Conservation (phyloP, 257 asterid species). For the Salvia splendens region DNA sequence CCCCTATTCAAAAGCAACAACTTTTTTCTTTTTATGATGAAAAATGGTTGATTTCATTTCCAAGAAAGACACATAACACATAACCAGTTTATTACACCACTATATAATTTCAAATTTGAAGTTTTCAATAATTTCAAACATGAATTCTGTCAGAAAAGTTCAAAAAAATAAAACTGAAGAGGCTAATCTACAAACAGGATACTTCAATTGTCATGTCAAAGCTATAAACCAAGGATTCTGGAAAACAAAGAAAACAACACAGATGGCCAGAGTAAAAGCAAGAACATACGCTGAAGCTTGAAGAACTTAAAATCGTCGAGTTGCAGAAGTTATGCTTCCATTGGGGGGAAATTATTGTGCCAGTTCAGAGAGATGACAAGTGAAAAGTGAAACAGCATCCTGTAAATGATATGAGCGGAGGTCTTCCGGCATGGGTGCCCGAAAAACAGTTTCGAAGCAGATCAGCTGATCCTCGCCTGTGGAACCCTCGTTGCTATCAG, state of each 20-base stretch:
- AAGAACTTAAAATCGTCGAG: neutral
- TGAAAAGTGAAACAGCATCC: constrained; percentile 71
- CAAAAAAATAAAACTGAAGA: neutral
- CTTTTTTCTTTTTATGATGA: no score
- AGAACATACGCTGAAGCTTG: constrained; percentile 15
- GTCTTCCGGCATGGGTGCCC: constrained; percentile 81
- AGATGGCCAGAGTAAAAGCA: neutral
- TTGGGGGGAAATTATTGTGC: constrained; percentile 31
- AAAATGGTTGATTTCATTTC: no score
- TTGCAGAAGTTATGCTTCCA: constrained; percentile 18
- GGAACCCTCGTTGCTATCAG: constrained; percentile 50
- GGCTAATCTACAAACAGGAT: constrained; percentile 26
- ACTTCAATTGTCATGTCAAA: constrained; percentile 22
- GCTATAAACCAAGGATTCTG: constrained; percentile 9
- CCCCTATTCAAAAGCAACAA: no score
- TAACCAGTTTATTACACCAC: no score
- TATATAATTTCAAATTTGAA: no score
- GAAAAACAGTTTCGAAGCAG: constrained; percentile 66
- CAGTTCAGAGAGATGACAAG: constrained; percentile 59
- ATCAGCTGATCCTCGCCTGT: constrained; percentile 60
- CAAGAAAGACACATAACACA: no score
- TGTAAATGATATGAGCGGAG: constrained; percentile 71
- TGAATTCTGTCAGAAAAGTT: neutral
- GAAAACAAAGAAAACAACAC: neutral
- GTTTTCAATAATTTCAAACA: no score